Evolutionary conservation across 179 eudicot species (phyloP).

Genomic region (Patellifolia procumbens): DNA sequence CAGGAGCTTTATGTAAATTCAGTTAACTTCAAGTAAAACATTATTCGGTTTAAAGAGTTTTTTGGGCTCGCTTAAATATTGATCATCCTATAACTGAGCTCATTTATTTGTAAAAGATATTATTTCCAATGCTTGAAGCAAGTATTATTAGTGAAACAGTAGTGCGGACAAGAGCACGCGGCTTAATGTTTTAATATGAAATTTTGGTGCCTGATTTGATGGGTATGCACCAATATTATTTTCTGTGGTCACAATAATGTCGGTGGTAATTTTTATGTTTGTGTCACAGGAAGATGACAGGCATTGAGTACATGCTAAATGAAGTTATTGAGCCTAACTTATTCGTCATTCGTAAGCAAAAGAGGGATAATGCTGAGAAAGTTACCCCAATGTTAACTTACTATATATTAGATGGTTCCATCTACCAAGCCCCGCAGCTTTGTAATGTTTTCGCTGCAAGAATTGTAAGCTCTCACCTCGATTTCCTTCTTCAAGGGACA

Average conservation of each 20-base stretch:
- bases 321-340: constrained; percentile 91
- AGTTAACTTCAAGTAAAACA: too few species aligned
- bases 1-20: too few species aligned
- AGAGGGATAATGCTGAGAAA: constrained; percentile 94
- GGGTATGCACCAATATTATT: too few species aligned
- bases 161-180: background rate
- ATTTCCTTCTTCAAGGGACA: background rate
- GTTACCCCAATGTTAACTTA: constrained; percentile 83
- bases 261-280: constrained; percentile 9
- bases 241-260: too few species aligned
- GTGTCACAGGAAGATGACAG: constrained; percentile 79
- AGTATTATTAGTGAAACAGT: background rate
- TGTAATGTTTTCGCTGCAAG: constrained; percentile 81
- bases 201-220: too few species aligned
- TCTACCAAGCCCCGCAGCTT: constrained; percentile 97
- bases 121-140: background rate
- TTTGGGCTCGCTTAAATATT: too few species aligned
- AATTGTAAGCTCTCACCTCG: constrained; percentile 49
- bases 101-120: too few species aligned
- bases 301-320: constrained; percentile 67
- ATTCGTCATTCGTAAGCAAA: constrained; percentile 86
- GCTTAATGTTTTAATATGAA: background rate
- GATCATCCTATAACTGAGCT: too few species aligned
- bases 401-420: constrained; percentile 89
- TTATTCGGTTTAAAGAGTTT: too few species aligned